A percentile compares a stretch with the other conserved stretches of the same genome.
These are phyloP conservation scores for Tephrocybe sp. DNA, from an alignment of 768 basidiomycete species.

Conservation along the genomic window DNA sequence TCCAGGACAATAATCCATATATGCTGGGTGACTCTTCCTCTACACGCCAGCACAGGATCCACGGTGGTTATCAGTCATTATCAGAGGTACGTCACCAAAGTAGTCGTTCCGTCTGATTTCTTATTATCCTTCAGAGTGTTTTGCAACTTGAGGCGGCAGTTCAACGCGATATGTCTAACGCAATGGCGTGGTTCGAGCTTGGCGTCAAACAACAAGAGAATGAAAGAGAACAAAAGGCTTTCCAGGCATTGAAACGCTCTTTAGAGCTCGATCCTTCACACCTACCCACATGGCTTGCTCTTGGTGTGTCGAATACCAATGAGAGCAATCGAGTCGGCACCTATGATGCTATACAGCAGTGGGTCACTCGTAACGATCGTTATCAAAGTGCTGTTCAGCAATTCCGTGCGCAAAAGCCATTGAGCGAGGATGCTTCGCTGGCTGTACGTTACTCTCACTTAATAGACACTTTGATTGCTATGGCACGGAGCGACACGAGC, in stretches of 20 bases:
- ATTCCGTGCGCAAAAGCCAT: conserved; percentile 33
- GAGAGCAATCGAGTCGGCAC: conserved; percentile 75
- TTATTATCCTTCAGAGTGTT: conserved; percentile 54
- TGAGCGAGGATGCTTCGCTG: conserved; percentile 26
- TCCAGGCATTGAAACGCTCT: conserved; percentile 79
- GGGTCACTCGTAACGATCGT: conserved; percentile 67
- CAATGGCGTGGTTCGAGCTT: conserved; percentile 83
- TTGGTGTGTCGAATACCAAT: conserved; percentile 90
- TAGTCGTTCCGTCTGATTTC: not conserved
- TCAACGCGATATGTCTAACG: conserved; percentile 69
- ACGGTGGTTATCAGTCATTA: conserved; percentile 31
- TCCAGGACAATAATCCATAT: conserved; percentile 80
- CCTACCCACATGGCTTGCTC: conserved; percentile 82
- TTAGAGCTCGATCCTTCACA: conserved; percentile 77
- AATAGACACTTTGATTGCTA: conserved; percentile 74
- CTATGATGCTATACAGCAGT: conserved; percentile 77
- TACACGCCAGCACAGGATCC: conserved; percentile 47
- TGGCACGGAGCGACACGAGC: conserved; percentile 62
- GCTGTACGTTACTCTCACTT: conserved; percentile 48
- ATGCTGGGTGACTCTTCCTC: conserved; percentile 55
- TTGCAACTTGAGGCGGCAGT: conserved; percentile 89
- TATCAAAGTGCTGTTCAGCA: conserved; percentile 46
- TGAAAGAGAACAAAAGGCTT: conserved; percentile 88
- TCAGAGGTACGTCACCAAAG: conserved; percentile 37
- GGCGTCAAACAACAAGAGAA: conserved; percentile 98